Evolutionary conservation across 768 basidiomycete species (phyloP).

Genomic region (Chalciporus chontae): DNA sequence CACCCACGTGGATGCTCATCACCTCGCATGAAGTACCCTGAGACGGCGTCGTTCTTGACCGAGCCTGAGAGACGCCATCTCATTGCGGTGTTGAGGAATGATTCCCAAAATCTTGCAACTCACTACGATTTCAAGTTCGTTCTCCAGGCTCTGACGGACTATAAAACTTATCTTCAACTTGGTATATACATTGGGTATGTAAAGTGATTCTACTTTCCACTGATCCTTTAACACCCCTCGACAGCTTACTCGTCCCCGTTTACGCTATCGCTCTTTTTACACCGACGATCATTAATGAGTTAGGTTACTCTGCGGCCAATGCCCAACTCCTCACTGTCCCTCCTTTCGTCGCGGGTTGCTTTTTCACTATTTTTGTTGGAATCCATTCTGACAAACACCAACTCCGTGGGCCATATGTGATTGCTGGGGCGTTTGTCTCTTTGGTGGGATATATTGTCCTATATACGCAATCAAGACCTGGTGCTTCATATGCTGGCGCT

Average conservation of each 20-base stretch:
- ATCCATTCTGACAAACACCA: constrained; percentile 40
- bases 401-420: constrained; percentile 48
- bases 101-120: constrained; percentile 42
- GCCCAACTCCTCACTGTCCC: constrained; percentile 51
- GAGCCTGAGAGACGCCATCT: constrained; percentile 40
- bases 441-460: constrained; percentile 51
- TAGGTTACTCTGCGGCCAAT: constrained; percentile 48
- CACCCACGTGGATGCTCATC: not conserved
- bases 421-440: constrained; percentile 39
- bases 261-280: constrained; percentile 50
- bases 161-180: constrained; percentile 35
- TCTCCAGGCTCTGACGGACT: constrained; percentile 46
- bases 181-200: constrained; percentile 41
- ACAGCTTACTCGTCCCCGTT: constrained; percentile 42
- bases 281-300: constrained; percentile 47
- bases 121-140: constrained; percentile 45
- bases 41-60: constrained; percentile 54
- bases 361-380: constrained; percentile 41
- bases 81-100: constrained; percentile 41
- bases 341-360: constrained; percentile 45
- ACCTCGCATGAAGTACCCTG: constrained; percentile 41
- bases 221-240: not conserved
- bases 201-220: not conserved
- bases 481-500: constrained; percentile 41
- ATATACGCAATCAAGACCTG: constrained; percentile 30